Base-by-base conservation (phyloP, 495 filamentous ascomycete genomes). In the Schizothecium vesticola region DNA sequence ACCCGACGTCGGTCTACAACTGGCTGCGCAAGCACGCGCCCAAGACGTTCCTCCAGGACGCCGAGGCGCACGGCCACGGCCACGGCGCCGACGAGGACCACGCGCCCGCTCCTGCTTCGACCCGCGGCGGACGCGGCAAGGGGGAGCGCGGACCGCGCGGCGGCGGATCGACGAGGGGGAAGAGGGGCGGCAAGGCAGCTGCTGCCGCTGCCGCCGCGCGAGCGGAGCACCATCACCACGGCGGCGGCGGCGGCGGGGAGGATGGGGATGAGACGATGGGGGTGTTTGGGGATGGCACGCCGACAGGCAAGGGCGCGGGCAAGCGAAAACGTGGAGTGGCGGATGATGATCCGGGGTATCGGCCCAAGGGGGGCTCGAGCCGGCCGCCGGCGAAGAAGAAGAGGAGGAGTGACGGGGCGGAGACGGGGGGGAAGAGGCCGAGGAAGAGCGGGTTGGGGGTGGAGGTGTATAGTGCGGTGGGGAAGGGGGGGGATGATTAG, bases 1-100 rank as follows among this genome's bases (percentile, higher is more conserved):
- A 97, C 72, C 92, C 91, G 0, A 88, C 91, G 51, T 92, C 90
- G 26, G 92, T 96, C 2, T 92, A 93, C 80, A 95, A 94, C 77
- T 97, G 94, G 94, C 81, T 97, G 24, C 86, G 91, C 36, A 87
- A 88, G 67, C 87, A 96, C 73, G 90, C 92, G 66, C 93, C 93
- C 0, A 87, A 93, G 67, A 89, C 90, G 23, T 95, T 94, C 79
- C 80, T 96, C 0, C 91, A 94, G 75, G 92, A 94, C 71, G 89
- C 89, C 64, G 92, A 94, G 75, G 73, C 74, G 56, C 77, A 78
- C 28, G 74, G 80, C 21, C 86, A 87, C 10, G 89, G 89, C 66
- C 89, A 89, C 71, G 86, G 87, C 28, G 43, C 16, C 6, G 79
- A 74, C 61, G 76, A 81, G 67, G 75, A 81, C 36, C 73, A 81